Percentiles rank a stretch among this genome's conserved stretches.
These are phyloP conservation scores for Copromyces sp. DNA, from an alignment of 495 filamentous ascomycete genomes.

Conservation along the genomic window DNA sequence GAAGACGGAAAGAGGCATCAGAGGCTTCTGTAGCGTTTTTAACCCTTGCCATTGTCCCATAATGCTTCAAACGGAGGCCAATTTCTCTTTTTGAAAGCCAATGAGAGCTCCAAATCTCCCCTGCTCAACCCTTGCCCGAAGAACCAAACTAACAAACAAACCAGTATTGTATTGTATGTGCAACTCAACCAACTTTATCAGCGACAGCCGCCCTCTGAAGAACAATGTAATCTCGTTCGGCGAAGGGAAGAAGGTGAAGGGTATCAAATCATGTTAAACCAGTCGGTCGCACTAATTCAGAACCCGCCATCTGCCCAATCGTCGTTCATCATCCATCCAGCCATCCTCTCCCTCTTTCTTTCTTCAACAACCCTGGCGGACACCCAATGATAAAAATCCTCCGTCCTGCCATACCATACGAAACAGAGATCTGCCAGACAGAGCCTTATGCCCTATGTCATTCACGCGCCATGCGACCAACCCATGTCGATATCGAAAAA, in stretches of 20 bases:
- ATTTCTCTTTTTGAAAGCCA: too few species aligned
- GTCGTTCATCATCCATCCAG: too few species aligned
- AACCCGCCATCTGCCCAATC: neutral
- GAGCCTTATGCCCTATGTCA: neutral
- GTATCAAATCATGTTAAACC: neutral
- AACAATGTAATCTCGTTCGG: neutral
- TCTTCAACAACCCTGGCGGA: neutral
- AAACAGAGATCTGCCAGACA: neutral
- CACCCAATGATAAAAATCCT: neutral
- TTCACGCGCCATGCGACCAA: neutral
- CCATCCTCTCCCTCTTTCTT: neutral
- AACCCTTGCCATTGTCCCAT: too few species aligned
- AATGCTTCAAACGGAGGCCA: too few species aligned
- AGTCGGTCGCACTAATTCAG: neutral
- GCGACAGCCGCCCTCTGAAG: neutral
- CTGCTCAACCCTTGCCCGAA: too few species aligned
- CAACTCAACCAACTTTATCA: neutral
- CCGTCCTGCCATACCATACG: neutral
- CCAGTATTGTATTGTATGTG: too few species aligned
- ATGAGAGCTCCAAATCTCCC: too few species aligned
- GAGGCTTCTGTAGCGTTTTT: too few species aligned
- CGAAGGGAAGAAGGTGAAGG: neutral
- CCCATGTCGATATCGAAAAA: neutral
- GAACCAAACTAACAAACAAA: too few species aligned
- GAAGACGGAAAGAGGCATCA: too few species aligned